phyloP scores from a whole-genome alignment of 225 moss, liverwort and hornwort species.

The Sphagnum tenellum region DNA sequence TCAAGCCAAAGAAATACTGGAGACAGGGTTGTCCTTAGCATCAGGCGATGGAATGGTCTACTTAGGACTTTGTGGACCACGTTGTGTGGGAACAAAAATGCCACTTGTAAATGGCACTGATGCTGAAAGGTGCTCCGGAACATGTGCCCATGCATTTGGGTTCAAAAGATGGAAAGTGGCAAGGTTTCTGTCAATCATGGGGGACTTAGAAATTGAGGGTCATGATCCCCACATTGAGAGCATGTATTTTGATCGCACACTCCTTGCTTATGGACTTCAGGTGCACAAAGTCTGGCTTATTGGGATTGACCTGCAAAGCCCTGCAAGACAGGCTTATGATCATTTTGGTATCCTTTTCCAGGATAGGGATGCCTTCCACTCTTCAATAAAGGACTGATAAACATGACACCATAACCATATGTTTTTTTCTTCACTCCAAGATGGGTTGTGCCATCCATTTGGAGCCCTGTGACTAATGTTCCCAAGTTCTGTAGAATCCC shows the following conservation, averaged over 20 bases:
- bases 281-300: conserved; percentile 28
- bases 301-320: conserved; percentile 41
- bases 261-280: conserved; percentile 17
- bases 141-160: conserved; percentile 49
- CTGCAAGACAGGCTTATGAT: neutral
- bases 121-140: conserved; percentile 31
- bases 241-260: conserved; percentile 35
- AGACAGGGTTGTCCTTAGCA: conserved; percentile 22
- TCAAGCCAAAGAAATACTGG: conserved; percentile 10
- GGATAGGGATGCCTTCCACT: conserved; percentile 20
- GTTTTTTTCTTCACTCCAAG: no score
- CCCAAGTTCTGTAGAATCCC: no score
- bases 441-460: no score
- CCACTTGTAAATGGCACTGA: neutral
- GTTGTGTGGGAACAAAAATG: neutral
- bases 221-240: conserved; percentile 3
- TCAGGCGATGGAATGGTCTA: conserved; percentile 19
- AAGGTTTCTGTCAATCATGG: conserved; percentile 33
- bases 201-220: conserved; percentile 16
- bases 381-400: neutral
- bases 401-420: no score
- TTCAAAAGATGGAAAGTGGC: conserved; percentile 36
- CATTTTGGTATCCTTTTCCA: conserved; percentile 39
- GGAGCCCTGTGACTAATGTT: no score
- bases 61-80: conserved; percentile 32